Conservation (phyloP, 768 basidiomycete species). For the Nidularia pulvinata region DNA sequence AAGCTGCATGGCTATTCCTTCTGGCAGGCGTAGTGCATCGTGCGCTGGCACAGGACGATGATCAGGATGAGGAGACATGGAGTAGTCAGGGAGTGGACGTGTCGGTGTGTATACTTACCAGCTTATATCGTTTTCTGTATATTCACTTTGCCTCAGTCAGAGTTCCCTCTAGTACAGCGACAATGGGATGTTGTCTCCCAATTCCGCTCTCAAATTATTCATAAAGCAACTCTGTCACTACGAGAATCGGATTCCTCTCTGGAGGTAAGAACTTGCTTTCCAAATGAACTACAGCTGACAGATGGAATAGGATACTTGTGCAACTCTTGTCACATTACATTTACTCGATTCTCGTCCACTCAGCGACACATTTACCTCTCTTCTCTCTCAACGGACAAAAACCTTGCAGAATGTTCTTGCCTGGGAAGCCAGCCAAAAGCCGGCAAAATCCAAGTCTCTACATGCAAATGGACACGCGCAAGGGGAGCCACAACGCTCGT, state of each 20-base stretch:
- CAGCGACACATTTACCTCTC: constrained; percentile 65
- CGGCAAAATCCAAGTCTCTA: constrained; percentile 5
- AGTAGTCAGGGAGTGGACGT: constrained; percentile 60
- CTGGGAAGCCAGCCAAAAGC: constrained; percentile 19
- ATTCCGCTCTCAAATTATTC: constrained; percentile 87
- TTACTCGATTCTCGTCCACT: constrained; percentile 88
- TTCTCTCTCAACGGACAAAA: constrained; percentile 72
- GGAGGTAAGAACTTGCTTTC: constrained; percentile 38
- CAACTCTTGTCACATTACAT: constrained; percentile 80
- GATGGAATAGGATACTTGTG: constrained; percentile 60
- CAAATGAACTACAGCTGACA: constrained; percentile 1
- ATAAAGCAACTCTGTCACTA: constrained; percentile 83
- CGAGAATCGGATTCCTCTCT: constrained; percentile 55
- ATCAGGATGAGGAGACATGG: constrained; percentile 66
- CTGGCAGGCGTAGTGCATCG: constrained; percentile 85
- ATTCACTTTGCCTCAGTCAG: constrained; percentile 26
- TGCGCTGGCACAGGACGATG: constrained; percentile 61
- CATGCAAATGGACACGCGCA: constrained; percentile 31
- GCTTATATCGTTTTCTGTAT: background rate
- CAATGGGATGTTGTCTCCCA: constrained; percentile 93
- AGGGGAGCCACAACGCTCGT: no score
- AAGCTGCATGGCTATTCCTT: constrained; percentile 88
- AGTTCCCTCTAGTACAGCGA: constrained; percentile 86
- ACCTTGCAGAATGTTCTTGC: constrained; percentile 46
- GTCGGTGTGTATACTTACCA: constrained; percentile 35